Evolutionary conservation across 169 alveolate genomes (phyloP).

Genomic region (Theileria orientalis): DNA sequence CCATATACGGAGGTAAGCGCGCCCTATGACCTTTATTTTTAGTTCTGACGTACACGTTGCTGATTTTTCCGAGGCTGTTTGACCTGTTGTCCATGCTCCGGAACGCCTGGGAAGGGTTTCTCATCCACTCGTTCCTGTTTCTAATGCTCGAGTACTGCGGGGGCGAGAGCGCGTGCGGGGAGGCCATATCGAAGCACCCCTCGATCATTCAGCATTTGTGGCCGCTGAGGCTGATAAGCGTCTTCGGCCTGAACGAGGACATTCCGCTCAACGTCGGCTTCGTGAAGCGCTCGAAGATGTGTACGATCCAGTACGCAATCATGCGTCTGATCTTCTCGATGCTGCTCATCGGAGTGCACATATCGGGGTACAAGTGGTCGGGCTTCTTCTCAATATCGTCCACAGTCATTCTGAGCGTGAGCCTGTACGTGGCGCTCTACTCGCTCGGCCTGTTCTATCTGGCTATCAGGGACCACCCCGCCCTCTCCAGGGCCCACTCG

Average conservation of each 20-base stretch:
- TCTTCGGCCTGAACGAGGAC: slow-evolving; percentile 53
- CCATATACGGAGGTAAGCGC: slow-evolving; percentile 49
- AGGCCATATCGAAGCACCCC: slow-evolving; percentile 53
- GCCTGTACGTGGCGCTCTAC: slow-evolving; percentile 62
- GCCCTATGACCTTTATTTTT: not conserved
- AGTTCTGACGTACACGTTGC: slow-evolving; percentile 39
- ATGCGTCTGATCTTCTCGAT: slow-evolving; percentile 42
- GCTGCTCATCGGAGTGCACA: slow-evolving; percentile 22
- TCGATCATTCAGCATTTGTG: slow-evolving; percentile 52
- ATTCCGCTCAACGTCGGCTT: slow-evolving; percentile 67
- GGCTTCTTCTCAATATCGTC: slow-evolving; percentile 13
- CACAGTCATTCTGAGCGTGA: slow-evolving; percentile 30
- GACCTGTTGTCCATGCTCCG: slow-evolving; percentile 61
- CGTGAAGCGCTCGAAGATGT: slow-evolving; percentile 60
- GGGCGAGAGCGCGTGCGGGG: slow-evolving; percentile 63
- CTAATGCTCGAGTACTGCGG: slow-evolving; percentile 70
- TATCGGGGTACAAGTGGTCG: slow-evolving; percentile 27
- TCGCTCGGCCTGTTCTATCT: slow-evolving; percentile 55
- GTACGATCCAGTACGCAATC: slow-evolving; percentile 64
- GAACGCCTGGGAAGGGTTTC: slow-evolving; percentile 64
- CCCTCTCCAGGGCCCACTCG: slow-evolving; percentile 53
- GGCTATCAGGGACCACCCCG: slow-evolving; percentile 62
- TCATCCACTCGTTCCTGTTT: slow-evolving; percentile 61
- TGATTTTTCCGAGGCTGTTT: slow-evolving; percentile 28
- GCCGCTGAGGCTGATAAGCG: slow-evolving; percentile 41